Evolutionary conservation across 1,139 yeast genomes (phyloP).

Genomic region (Kluyveromyces marxianus): DNA sequence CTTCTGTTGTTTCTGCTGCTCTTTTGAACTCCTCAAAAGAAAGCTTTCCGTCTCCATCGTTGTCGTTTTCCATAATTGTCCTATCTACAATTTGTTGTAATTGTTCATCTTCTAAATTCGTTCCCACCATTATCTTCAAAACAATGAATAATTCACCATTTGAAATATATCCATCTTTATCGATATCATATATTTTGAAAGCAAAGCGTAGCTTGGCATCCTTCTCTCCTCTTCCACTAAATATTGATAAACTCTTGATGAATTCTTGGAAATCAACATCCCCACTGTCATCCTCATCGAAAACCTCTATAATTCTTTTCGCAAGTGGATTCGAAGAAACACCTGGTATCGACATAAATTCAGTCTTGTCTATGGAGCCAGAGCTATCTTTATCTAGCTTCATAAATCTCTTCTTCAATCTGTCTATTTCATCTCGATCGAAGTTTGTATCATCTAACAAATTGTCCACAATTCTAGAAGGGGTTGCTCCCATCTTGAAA

Average conservation of each 20-base stretch:
- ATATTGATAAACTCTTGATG: slow-evolving; percentile 81
- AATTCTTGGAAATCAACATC: slow-evolving; percentile 94
- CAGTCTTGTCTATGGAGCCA: slow-evolving; percentile 86
- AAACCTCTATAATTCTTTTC: slow-evolving; percentile 81
- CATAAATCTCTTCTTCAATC: slow-evolving; percentile 88
- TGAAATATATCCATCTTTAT: slow-evolving; percentile 88
- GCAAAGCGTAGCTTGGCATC: slow-evolving; percentile 85
- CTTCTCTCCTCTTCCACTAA: slow-evolving; percentile 79
- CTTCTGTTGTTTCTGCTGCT: slow-evolving; percentile 61
- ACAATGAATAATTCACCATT: slow-evolving; percentile 93
- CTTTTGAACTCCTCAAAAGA: slow-evolving; percentile 80
- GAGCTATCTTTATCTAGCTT: slow-evolving; percentile 88
- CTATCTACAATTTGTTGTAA: slow-evolving; percentile 93
- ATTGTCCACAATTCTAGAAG: slow-evolving; percentile 59
- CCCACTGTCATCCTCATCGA: slow-evolving; percentile 90
- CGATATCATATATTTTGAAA: slow-evolving; percentile 91
- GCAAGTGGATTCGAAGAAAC: slow-evolving; percentile 88
- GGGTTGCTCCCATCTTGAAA: slow-evolving; percentile 53
- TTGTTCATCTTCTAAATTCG: slow-evolving; percentile 76
- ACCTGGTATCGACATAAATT: slow-evolving; percentile 89
- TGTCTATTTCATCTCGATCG: slow-evolving; percentile 83
- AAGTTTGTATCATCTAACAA: slow-evolving; percentile 75
- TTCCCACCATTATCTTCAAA: slow-evolving; percentile 95
- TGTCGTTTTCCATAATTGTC: slow-evolving; percentile 91
- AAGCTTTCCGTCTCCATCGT: slow-evolving; percentile 82